Evolutionary conservation across 2,329 filamentous ascomycete species (phyloP).

Genomic region (Macroventuria anomochaeta): DNA sequence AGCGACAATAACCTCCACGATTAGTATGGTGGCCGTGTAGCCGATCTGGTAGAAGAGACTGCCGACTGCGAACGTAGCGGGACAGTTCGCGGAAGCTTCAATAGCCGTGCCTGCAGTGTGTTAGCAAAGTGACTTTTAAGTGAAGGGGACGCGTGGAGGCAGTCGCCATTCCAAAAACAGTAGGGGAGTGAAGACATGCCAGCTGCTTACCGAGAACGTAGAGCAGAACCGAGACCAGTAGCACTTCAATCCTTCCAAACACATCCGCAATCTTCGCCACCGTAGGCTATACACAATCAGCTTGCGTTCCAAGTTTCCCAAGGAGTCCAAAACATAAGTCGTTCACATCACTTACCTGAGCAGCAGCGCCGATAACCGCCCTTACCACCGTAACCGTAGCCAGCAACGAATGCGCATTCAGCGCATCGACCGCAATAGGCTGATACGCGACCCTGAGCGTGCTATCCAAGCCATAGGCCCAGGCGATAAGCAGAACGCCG

Average conservation of each 20-base stretch:
- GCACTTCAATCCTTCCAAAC: constrained; percentile 66
- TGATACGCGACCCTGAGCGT: constrained; percentile 57
- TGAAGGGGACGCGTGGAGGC: too few relatives aligned
- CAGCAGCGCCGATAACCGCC: constrained; percentile 65
- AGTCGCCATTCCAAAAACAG: too few relatives aligned
- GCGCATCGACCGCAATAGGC: constrained; percentile 62
- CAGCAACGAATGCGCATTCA: constrained; percentile 59
- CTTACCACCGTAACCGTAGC: constrained; percentile 64
- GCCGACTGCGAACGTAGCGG: constrained; percentile 61
- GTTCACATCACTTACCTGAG: constrained; percentile 44
- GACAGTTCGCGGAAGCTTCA: constrained; percentile 58
- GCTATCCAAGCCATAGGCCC: constrained; percentile 64
- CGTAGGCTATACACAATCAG: constrained; percentile 52
- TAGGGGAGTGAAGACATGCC: too few relatives aligned
- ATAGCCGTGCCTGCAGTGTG: constrained; percentile 54
- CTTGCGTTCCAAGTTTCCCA: too few relatives aligned
- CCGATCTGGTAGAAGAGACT: constrained; percentile 54
- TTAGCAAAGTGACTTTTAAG: constrained; percentile 2
- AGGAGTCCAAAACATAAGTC: too few relatives aligned
- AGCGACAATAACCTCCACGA: constrained; percentile 69
- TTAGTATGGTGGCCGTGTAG: constrained; percentile 66
- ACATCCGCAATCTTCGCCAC: constrained; percentile 68
- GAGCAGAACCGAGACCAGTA: constrained; percentile 62
- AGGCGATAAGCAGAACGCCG: constrained; percentile 68
- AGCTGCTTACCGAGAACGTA: constrained; percentile 58